Base-by-base conservation (phyloP, 495 filamentous ascomycete genomes). In the Oleoguttula mirabilis region DNA sequence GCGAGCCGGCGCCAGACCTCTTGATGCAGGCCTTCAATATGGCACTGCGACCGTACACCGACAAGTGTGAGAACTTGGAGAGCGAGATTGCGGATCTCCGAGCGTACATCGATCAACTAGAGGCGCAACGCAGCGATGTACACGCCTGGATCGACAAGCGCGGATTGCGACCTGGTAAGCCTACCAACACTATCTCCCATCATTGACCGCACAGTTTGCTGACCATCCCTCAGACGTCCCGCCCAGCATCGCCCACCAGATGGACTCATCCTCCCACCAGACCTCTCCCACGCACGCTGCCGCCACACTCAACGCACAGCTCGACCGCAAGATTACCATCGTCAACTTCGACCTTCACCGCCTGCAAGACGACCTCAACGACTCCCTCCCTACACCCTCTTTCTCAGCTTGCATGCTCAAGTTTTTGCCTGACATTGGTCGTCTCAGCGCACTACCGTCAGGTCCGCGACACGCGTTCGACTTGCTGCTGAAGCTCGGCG, bases 251-350 rank as follows among this genome's bases (percentile, higher is more conserved):
- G 66, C 66, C 21, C 58, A 60, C 41, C 58, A 59, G 39, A 70
- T 70, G 67, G 67, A 70, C 56, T 50, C 47, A 33, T 45, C 56
- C 38, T 56, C 62, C 15, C 50, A 62, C 34, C 44, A 55, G 51
- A 53, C 61, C 33, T 45, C 39, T 20, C 40, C 48, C 15, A 47
- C 38, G 11, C 48, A 51, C 38, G 48, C 48, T 24, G 66, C 67
- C 20, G 45, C 51, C 12, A 66, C 65, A 1, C 63, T 70, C 45
- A 68, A 68, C 52, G 65, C 63, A 27, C 67, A 70, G 55, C 65
- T 70, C 51, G 67, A 70, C 50, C 67, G 67, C 58, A 69, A 69
- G 52, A 70, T 70, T 61, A 69, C 67, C 31, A 67, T 70, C 46
- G 63, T 70, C 25, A 69, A 70, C 54, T 67, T 68, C 61, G 67